Conservation (phyloP, 192 early-diverging fungal species). For the Coemansia sp. region DNA sequence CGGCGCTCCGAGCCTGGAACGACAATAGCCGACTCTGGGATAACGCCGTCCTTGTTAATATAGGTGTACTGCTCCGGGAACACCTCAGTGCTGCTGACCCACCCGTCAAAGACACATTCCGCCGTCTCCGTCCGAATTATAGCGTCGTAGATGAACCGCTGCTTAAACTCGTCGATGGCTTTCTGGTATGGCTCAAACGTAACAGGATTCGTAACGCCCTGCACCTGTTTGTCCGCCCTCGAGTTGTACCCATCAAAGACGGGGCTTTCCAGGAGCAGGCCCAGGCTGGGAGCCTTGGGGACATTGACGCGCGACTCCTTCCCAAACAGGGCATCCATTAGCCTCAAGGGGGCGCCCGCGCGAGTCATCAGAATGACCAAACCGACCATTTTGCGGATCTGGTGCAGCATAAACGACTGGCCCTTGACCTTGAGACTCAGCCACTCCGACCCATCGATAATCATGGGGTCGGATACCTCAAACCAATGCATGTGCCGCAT, state of each 20-base stretch:
- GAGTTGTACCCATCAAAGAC: slow-evolving; percentile 70
- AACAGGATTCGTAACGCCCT: slow-evolving; percentile 43
- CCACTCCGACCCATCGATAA: slow-evolving; percentile 80
- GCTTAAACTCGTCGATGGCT: slow-evolving; percentile 81
- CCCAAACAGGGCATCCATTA: slow-evolving; percentile 69
- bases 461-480: slow-evolving; percentile 68
- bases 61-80: slow-evolving; percentile 50
- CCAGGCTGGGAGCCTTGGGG: slow-evolving; percentile 92
- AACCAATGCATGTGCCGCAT: slow-evolving; percentile 84
- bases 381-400: slow-evolving; percentile 99
- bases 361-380: slow-evolving; percentile 82
- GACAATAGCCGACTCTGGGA: slow-evolving; percentile 49
- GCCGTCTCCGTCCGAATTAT: slow-evolving; percentile 74
- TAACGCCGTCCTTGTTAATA: slow-evolving; percentile 46
- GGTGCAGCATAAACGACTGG: slow-evolving; percentile 98
- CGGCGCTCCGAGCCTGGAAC: slow-evolving; percentile 22
- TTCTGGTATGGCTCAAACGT: slow-evolving; percentile 62
- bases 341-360: slow-evolving; percentile 61
- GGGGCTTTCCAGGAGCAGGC: slow-evolving; percentile 81
- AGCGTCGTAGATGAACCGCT: slow-evolving; percentile 80
- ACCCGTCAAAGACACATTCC: slow-evolving; percentile 57
- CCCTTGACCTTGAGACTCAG: slow-evolving; percentile 88
- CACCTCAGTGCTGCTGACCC: slow-evolving; percentile 47
- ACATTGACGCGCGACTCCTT: slow-evolving; percentile 76
- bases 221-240: slow-evolving; percentile 15